These are phyloP conservation scores for Fusarium incarnatum DNA, from an alignment of 2,329 filamentous ascomycete species.

Conservation along the genomic window DNA sequence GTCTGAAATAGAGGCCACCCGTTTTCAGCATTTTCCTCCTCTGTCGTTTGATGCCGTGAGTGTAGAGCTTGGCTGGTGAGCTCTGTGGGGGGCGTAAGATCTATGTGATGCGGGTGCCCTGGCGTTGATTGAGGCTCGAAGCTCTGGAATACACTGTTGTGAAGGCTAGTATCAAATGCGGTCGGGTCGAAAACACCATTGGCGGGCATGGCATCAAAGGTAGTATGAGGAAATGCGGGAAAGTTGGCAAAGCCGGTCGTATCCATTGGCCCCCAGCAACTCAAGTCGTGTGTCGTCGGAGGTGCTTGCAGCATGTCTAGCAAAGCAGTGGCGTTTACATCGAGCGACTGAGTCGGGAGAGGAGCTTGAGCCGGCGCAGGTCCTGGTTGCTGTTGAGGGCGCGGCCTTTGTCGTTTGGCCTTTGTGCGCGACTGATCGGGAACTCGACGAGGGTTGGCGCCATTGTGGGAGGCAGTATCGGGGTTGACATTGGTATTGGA, in stretches of 20 bases:
- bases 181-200: constrained; percentile 42
- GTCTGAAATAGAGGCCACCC: constrained; percentile 45
- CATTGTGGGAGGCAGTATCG: constrained; percentile 34
- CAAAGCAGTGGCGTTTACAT: constrained; percentile 45
- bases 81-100: constrained; percentile 39
- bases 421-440: constrained; percentile 45
- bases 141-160: constrained; percentile 39
- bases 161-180: constrained; percentile 42
- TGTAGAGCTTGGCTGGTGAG: constrained; percentile 35
- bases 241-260: constrained; percentile 43
- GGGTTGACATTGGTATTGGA: constrained; percentile 17
- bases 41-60: constrained; percentile 34
- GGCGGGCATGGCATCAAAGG: constrained; percentile 44
- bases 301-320: constrained; percentile 47
- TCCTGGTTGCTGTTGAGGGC: constrained; percentile 40
- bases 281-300: constrained; percentile 45
- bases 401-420: constrained; percentile 45
- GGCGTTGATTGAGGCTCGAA: constrained; percentile 36
- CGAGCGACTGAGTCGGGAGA: constrained; percentile 42
- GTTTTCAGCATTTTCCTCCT: constrained; percentile 45
- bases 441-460: constrained; percentile 36
- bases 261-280: constrained; percentile 46
- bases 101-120: constrained; percentile 36
- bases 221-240: constrained; percentile 38
- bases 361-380: constrained; percentile 39